Base-by-base conservation (phyloP, 2,329 filamentous ascomycete species). In the Davidsoniella neocaledoniae region DNA sequence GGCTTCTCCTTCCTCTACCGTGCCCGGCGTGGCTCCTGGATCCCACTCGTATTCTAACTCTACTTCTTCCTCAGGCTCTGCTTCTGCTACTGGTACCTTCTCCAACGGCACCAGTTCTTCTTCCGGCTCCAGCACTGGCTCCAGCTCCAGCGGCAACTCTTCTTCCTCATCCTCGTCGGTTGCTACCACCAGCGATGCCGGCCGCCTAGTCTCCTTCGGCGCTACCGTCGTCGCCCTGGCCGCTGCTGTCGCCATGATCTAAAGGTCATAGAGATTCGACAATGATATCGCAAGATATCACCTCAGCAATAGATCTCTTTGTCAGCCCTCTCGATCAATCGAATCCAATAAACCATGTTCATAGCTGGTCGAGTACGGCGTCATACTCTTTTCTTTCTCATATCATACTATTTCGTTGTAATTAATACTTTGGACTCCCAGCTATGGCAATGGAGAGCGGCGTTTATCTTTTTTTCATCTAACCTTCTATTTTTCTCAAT, bases 191-290 rank as follows among this genome's bases (percentile, higher is more conserved):
- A 50, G 47, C n/a, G 43, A 43, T 10, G 51, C 51, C 7, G 48
- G 47, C 25, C 51, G 51, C 36, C 39, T 53, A 16, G 41, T 37
- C 12, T 53, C 51, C 8, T 41, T 49, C 37, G 48, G 51, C 40
- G 47, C 40, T 19, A 49, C 51, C 17, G 38, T 53, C n/a, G 39
- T 29, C 16, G 51, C 51, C 21, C 39, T 53, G 16, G 51, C 51
- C 14, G 47, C 40, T 37, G 51, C 43, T 25, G 43, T 53, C 33
- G 51, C 51, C 25, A 48, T 53, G 51, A 53, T 53, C 23, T 53
- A 53, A 49, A 12, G 29, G 10, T 5, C 12, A 19, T 17, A 17
- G 9, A 17, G 21, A 38, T 12, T 10, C 14, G n/a, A 7, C 26
- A 38, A 17, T 43, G 16, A 43, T 21, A 14, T 26, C 14, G 29